Conservation (phyloP, 1,284 basidiomycete species). For the Puccinia sorghi region DNA sequence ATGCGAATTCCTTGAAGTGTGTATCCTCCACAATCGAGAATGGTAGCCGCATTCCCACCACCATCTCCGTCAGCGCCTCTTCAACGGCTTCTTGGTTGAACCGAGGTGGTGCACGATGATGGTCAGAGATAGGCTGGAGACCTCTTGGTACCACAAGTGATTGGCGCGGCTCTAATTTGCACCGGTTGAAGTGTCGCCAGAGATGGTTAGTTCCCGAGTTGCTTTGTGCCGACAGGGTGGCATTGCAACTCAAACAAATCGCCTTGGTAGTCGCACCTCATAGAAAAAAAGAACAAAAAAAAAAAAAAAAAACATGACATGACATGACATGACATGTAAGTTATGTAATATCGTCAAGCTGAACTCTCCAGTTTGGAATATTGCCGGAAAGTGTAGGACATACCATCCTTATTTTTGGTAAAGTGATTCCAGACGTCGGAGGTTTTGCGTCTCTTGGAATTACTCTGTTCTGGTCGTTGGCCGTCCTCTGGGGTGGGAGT, state of each 20-base stretch:
- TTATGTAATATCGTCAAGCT: too few species aligned
- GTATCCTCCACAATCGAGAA: not conserved
- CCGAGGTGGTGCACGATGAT: not conserved
- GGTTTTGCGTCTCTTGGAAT: constrained; percentile 9
- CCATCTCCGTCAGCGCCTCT: not conserved
- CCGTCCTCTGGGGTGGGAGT: not conserved
- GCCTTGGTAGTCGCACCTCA: constrained; percentile 21
- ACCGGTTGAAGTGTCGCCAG: constrained; percentile 16
- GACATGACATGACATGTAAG: too few species aligned
- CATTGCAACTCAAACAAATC: constrained; percentile 1
- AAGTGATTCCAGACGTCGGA: constrained; percentile 26
- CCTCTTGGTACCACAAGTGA: not conserved
- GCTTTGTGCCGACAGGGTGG: constrained; percentile 3
- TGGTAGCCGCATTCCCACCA: not conserved
- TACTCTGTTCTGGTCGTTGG: not conserved
- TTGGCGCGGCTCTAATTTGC: constrained; percentile 7
- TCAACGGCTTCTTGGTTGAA: not conserved
- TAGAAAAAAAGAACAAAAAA: too few species aligned
- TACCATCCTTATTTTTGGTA: constrained; percentile 26
- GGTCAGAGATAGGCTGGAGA: not conserved
- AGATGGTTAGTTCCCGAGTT: constrained; percentile 14
- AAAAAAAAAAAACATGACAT: too few species aligned
- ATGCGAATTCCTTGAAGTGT: not conserved
- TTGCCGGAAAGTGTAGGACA: too few species aligned
- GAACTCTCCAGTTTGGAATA: too few species aligned